phyloP scores from a whole-genome alignment of 108 stramenopile species.

The Cylindrotheca closterium region DNA sequence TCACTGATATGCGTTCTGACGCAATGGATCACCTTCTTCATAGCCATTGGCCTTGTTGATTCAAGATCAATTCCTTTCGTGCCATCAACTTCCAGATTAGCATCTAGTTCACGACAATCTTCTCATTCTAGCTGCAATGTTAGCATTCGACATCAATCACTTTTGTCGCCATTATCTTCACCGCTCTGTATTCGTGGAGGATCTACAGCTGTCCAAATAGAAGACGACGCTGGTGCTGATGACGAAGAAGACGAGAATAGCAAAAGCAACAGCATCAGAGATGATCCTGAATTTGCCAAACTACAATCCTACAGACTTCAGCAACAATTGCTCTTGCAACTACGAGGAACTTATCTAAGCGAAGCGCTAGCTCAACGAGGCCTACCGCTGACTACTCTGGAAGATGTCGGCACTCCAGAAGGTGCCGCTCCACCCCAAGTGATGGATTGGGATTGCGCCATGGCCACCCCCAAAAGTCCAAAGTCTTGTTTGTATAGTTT shows the following conservation, averaged over 20 bases:
- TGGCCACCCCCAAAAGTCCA: conserved; percentile 63
- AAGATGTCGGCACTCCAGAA: conserved; percentile 56
- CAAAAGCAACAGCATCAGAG: background rate
- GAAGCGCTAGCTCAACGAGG: conserved; percentile 76
- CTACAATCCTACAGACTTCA: conserved; percentile 47
- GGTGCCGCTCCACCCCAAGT: conserved; percentile 56
- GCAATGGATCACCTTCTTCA: background rate
- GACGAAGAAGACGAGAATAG: conserved; percentile 13
- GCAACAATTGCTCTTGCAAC: conserved; percentile 70
- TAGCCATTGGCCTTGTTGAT: too few relatives aligned
- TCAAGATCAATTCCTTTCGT: background rate
- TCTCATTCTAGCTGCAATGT: too few relatives aligned
- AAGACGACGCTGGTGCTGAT: conserved; percentile 9
- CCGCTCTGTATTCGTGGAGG: conserved; percentile 5
- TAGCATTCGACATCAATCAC: too few relatives aligned
- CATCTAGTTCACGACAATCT: too few relatives aligned
- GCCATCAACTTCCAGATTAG: too few relatives aligned
- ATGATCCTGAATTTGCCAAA: conserved; percentile 25
- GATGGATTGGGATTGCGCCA: conserved; percentile 90
- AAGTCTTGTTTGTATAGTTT: conserved; percentile 77
- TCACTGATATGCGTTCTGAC: background rate
- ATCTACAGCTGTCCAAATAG: background rate
- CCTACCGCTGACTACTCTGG: conserved; percentile 49
- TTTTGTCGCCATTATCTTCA: background rate
- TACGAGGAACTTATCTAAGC: conserved; percentile 62